A percentile compares a stretch with the other conserved stretches of the same genome.
Conservation (phyloP, 2,329 filamentous ascomycete species). For the Trichoderma koningii region DNA sequence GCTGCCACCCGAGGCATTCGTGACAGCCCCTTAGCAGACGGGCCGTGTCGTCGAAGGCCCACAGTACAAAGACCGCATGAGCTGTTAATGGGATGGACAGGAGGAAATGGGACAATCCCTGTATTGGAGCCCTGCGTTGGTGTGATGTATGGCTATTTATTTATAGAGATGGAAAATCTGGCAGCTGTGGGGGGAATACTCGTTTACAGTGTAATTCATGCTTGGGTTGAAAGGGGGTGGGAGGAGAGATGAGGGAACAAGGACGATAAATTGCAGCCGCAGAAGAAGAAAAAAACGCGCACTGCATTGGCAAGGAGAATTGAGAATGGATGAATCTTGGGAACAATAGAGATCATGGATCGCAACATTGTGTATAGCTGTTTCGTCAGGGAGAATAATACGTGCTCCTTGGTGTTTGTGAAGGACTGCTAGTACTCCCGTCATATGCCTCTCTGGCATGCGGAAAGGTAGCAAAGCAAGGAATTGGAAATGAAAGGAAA, state of each 20-base stretch:
- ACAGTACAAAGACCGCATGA: background rate
- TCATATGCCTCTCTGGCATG: background rate
- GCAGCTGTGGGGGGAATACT: background rate
- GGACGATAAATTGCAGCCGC: constrained; percentile 1
- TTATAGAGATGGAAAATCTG: constrained; percentile 14
- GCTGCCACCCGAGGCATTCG: constrained; percentile 37
- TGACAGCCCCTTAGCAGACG: constrained; percentile 24
- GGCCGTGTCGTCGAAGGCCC: background rate
- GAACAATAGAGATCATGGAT: background rate
- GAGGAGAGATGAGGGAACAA: constrained; percentile 5
- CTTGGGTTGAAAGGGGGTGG: background rate
- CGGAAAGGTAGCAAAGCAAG: no score
- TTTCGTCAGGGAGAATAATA: no score
- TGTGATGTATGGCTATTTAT: constrained; percentile 15
- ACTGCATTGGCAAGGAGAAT: background rate
- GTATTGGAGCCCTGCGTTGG: constrained; percentile 15
- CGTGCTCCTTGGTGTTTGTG: background rate
- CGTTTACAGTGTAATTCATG: constrained; percentile 15
- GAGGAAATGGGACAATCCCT: constrained; percentile 16
- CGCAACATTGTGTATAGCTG: background rate
- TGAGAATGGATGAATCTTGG: background rate
- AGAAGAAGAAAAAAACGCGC: background rate
- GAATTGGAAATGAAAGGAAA: no score
- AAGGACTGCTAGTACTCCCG: background rate
- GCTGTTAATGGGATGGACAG: constrained; percentile 14